Evolutionary conservation across 768 basidiomycete genomes (phyloP), one percentile per base, ranked within the genome.

Genomic region (Lepiota venenata): DNA sequence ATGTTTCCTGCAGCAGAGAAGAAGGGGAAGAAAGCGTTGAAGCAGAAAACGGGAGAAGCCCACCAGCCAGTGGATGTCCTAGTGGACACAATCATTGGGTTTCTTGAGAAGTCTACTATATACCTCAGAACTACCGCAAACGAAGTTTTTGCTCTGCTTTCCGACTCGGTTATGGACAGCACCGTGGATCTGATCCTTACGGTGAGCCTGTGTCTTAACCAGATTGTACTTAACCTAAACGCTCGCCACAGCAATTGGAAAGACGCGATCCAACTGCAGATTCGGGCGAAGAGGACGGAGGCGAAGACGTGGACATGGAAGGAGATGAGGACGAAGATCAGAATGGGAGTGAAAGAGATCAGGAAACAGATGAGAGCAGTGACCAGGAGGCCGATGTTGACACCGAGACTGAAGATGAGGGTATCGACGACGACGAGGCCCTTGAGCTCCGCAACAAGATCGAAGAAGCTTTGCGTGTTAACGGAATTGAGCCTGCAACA

Each of bases 71-170:
- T 95, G 51, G 93, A 97, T 57, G 70, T 93, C 41, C 77, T 98
- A 38, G 84, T 95, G 32, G 94, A 98, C 64, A 79, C 80, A n/a
- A 82, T 98, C 47, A 91, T 99, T 45, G 92, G 92, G 5, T 87
- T 91, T 64, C 71, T 99, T 36, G 93, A 98, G 66, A 82, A 87
- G 55, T 85, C 87, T 2, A 88, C 86, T 4, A 81, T 85, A 38
- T 95, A 88, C 66, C 77, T 89, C 70, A 85, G 93, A 29, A 81
- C 84, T 2, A 74, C 93, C 21, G 89, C 88, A 5, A 93, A 87
- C 48, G 82, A 90, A 60, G 85, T 84, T 5, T 95, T 98, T 64
- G 79, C 83, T 12, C 74, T 88, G 47, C 70, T 96, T 21, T 84
- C 89, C 20, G 75, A 80, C 15, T 75, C 78, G 4, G 83, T 88